Conservation (phyloP, 2,329 filamentous ascomycete species). For the Nemania serpens region DNA sequence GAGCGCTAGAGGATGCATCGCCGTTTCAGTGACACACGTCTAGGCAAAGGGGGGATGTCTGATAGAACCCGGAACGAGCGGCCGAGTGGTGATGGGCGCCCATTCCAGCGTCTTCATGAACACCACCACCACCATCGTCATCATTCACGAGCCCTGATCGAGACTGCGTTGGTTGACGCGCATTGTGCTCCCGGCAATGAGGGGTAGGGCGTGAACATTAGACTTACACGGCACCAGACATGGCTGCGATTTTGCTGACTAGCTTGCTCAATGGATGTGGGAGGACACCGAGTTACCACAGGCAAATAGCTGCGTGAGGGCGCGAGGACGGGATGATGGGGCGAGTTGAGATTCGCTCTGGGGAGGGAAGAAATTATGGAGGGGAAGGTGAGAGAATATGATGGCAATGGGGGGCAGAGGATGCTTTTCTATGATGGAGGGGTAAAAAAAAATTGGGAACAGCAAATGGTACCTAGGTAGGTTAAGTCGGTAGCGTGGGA, state of each 20-base stretch:
- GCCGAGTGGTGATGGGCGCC: slow-evolving; percentile 27
- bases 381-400: slow-evolving; percentile 28
- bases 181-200: slow-evolving; percentile 15
- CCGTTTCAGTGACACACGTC: slow-evolving; percentile 40
- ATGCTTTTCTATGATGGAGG: slow-evolving; percentile 42
- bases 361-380: slow-evolving; percentile 23
- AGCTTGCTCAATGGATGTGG: slow-evolving; percentile 20
- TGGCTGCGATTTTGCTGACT: slow-evolving; percentile 47
- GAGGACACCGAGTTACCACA: slow-evolving; percentile 9
- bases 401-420: slow-evolving; percentile 30
- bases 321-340: neutral
- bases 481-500: slow-evolving; percentile 21
- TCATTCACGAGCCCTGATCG: slow-evolving; percentile 8
- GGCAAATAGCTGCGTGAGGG: slow-evolving; percentile 10
- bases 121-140: slow-evolving; percentile 7
- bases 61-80: slow-evolving; percentile 29
- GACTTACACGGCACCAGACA: slow-evolving; percentile 73
- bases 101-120: neutral
- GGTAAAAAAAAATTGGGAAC: slow-evolving; percentile 35
- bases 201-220: slow-evolving; percentile 36
- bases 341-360: slow-evolving; percentile 5
- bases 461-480: slow-evolving; percentile 13
- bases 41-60: slow-evolving; percentile 36
- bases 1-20: slow-evolving; percentile 61
- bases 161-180: slow-evolving; percentile 7